Evolutionary conservation across 75 land plant species (phyloP).

Genomic region (Sequoiadendron giganteum): DNA sequence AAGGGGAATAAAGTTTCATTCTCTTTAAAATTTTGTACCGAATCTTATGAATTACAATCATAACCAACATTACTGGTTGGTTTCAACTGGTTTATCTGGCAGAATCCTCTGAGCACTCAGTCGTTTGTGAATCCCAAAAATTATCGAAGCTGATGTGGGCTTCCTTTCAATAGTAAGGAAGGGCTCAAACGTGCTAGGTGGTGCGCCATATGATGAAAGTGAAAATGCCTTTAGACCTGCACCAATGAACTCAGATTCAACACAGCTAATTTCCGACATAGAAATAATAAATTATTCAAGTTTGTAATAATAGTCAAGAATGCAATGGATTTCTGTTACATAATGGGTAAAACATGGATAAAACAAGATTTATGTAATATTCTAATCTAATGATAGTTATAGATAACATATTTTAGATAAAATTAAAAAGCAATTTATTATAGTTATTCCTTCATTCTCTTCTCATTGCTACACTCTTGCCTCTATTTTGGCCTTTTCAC

Average conservation of each 20-base stretch:
- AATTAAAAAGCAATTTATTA: background rate
- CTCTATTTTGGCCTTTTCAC: no score
- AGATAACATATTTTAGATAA: background rate
- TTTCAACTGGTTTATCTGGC: slow-evolving; percentile 21
- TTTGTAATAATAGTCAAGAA: background rate
- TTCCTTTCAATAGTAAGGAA: slow-evolving; percentile 86
- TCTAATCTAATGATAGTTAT: background rate
- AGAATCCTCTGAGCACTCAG: slow-evolving; percentile 83
- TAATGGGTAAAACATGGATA: background rate
- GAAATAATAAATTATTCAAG: background rate
- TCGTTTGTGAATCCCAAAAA: slow-evolving; percentile 76
- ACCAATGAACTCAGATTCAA: background rate
- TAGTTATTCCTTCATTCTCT: no score
- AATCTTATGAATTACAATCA: no score
- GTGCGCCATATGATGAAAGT: slow-evolving; percentile 69
- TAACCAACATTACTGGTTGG: background rate
- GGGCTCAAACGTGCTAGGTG: slow-evolving; percentile 88
- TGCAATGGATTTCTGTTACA: background rate
- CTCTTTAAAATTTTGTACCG: no score
- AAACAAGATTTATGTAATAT: background rate
- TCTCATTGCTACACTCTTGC: no score
- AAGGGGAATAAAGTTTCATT: no score
- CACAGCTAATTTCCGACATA: background rate
- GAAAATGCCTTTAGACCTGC: slow-evolving; percentile 86
- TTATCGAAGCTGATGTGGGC: slow-evolving; percentile 55